A percentile compares a stretch with the other conserved stretches of the same genome.
These are phyloP conservation scores for Xylariales sp. DNA, from an alignment of 2,329 filamentous ascomycete genomes.

Conservation along the genomic window DNA sequence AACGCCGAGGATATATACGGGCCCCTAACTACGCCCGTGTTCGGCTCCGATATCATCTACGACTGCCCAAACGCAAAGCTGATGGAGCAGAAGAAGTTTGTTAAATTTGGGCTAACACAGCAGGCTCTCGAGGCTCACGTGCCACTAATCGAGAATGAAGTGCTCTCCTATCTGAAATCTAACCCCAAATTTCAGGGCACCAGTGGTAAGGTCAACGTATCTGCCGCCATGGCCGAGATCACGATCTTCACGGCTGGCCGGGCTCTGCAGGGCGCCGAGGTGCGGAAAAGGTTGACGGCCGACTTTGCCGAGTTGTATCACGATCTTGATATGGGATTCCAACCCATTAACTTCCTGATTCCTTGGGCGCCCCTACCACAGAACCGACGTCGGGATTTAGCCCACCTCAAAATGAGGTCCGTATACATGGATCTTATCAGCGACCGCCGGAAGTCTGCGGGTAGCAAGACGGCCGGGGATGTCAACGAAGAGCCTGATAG, in stretches of 20 bases:
- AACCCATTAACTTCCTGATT: conserved; percentile 84
- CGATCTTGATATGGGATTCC: conserved; percentile 83
- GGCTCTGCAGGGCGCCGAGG: conserved; percentile 79
- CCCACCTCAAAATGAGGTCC: conserved; percentile 75
- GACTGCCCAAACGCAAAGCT: conserved; percentile 86
- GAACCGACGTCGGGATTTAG: conserved; percentile 77
- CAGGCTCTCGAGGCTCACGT: conserved; percentile 75
- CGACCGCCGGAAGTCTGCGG: conserved; percentile 61
- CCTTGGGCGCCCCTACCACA: conserved; percentile 82
- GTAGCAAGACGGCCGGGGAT: conserved; percentile 52
- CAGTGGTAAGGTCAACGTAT: conserved; percentile 72
- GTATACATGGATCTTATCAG: conserved; percentile 79
- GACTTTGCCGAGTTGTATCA: conserved; percentile 82
- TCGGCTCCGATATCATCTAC: conserved; percentile 83
- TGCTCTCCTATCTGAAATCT: conserved; percentile 69
- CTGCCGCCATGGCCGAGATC: conserved; percentile 77
- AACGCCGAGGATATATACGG: conserved; percentile 67
- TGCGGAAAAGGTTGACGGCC: conserved; percentile 76
- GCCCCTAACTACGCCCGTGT: conserved; percentile 66
- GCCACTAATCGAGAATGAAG: conserved; percentile 76
- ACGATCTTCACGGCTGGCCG: conserved; percentile 85
- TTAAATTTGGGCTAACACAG: conserved; percentile 77
- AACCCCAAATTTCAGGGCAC: conserved; percentile 68
- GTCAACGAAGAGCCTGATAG: conserved; percentile 67
- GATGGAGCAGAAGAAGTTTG: conserved; percentile 90